These are phyloP conservation scores for Botrytis deweyae DNA, from an alignment of 2,329 filamentous ascomycete genomes.

Conservation along the genomic window DNA sequence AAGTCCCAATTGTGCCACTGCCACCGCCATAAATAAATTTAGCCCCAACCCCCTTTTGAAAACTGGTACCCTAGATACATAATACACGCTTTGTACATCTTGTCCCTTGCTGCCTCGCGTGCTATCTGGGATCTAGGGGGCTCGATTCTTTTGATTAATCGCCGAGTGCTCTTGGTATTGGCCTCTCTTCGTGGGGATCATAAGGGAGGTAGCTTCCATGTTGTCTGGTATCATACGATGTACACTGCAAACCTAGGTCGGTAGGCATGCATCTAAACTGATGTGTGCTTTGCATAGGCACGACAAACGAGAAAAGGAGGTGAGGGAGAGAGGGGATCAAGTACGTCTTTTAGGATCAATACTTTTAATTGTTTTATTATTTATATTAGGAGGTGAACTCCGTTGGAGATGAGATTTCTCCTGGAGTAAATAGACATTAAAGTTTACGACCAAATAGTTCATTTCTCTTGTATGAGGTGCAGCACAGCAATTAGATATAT, in stretches of 20 bases:
- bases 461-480: background rate
- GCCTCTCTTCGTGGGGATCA: background rate
- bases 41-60: constrained; percentile 6
- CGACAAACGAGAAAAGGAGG: background rate
- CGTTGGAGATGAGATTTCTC: background rate
- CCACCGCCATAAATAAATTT: background rate
- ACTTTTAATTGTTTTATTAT: background rate
- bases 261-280: background rate
- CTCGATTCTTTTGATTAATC: background rate
- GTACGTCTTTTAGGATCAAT: background rate
- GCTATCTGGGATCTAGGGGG: constrained; percentile 5
- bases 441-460: background rate
- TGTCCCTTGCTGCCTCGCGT: constrained; percentile 15
- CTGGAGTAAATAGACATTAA: background rate
- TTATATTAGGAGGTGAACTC: background rate
- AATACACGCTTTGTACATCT: background rate
- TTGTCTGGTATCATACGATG: background rate
- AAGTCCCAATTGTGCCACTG: background rate
- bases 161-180: background rate
- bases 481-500: background rate
- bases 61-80: constrained; percentile 7
- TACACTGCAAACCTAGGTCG: background rate
- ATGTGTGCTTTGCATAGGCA: background rate
- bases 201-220: background rate
- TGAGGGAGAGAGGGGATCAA: background rate